Conservation (phyloP, 345 rosid genomes). For the Syzygium oleosum region DNA sequence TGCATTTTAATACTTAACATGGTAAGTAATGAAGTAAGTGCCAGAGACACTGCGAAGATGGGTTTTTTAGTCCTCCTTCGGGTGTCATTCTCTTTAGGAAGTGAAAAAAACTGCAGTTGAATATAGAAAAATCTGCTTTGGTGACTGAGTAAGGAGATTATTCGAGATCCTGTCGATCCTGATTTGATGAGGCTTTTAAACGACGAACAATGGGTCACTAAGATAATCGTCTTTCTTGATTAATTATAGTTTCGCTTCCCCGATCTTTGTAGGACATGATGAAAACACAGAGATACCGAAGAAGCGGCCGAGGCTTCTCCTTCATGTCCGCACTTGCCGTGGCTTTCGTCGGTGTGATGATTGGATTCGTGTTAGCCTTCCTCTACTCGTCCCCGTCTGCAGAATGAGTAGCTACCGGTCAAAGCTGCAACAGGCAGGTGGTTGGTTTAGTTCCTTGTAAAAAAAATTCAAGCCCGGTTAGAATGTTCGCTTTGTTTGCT, state of each 20-base stretch:
- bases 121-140: too few relatives aligned
- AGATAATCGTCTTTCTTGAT: not conserved
- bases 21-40: not conserved
- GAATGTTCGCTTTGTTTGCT: not conserved
- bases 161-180: not conserved
- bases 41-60: not conserved
- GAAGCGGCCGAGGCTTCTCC: conserved; percentile 43
- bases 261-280: conserved; percentile 36
- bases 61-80: not conserved
- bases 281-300: conserved; percentile 46
- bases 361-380: not conserved
- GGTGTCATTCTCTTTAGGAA: not conserved
- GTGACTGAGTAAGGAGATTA: not conserved
- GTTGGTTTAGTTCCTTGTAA: not conserved
- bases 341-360: not conserved
- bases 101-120: not conserved
- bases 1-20: not conserved
- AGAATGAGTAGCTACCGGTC: conserved; percentile 1
- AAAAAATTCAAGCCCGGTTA: not conserved
- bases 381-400: not conserved
- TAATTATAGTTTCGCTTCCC: not conserved
- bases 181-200: not conserved
- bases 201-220: not conserved
- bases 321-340: conserved; percentile 51
- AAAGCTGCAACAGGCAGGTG: not conserved